These are phyloP conservation scores for Populus davidiana DNA, from an alignment of 345 rosid species.

Conservation along the genomic window DNA sequence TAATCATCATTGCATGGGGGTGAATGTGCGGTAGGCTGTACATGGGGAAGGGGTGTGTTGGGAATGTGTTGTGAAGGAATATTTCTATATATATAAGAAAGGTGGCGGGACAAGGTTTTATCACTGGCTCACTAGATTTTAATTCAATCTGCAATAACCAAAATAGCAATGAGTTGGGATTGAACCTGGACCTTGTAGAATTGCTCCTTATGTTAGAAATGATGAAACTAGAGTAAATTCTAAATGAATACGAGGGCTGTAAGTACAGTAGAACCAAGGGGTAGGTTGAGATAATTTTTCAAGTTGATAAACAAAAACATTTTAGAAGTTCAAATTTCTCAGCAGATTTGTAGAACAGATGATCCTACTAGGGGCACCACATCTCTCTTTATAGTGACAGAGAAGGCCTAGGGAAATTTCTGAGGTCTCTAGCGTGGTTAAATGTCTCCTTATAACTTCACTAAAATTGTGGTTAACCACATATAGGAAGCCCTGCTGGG, in stretches of 20 bases:
- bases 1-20: not conserved
- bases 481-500: not conserved
- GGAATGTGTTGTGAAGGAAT: conserved; percentile 1
- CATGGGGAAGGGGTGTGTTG: not conserved
- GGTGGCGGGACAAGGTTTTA: not conserved
- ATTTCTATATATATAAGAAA: not conserved
- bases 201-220: not conserved
- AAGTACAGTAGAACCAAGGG: not conserved
- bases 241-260: not conserved
- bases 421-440: not conserved
- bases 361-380: not conserved
- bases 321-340: not conserved
- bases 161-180: not conserved
- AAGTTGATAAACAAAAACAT: not conserved
- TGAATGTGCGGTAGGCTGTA: conserved; percentile 5
- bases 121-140: not conserved
- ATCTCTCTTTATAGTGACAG: not conserved
- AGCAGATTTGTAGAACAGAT: not conserved
- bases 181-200: not conserved
- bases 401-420: not conserved
- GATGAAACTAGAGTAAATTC: not conserved
- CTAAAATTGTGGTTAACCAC: not conserved
- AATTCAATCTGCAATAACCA: not conserved
- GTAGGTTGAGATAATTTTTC: not conserved
- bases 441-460: not conserved